Conservation (phyloP, 208 protist genomes). For the Wallacemonas collosoma region DNA sequence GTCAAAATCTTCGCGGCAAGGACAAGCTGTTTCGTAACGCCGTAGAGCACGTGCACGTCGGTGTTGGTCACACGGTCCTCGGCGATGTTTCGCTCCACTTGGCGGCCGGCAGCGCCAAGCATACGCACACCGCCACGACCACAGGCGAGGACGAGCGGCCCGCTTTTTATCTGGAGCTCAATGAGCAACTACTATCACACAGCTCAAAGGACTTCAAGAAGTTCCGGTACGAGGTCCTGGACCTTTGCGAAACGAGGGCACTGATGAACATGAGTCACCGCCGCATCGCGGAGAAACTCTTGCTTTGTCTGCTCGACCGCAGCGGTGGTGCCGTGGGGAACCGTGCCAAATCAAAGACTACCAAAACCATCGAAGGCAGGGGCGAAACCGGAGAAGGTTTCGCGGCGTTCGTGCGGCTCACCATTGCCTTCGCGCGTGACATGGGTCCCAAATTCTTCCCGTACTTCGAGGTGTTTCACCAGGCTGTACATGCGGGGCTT, state of each 20-base stretch:
- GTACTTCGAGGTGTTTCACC: conserved; percentile 88
- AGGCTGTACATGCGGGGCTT: conserved; percentile 76
- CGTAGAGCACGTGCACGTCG: conserved; percentile 88
- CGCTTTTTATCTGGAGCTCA: conserved; percentile 84
- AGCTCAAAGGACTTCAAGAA: conserved; percentile 84
- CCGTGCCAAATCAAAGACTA: conserved; percentile 2
- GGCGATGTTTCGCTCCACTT: conserved; percentile 76
- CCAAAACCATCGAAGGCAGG: conserved; percentile 17
- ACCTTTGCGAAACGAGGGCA: conserved; percentile 63
- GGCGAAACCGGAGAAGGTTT: conserved; percentile 61
- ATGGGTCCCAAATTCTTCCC: conserved; percentile 65
- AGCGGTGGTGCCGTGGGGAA: conserved; percentile 26
- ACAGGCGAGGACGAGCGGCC: conserved; percentile 19
- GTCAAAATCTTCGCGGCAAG: conserved; percentile 59
- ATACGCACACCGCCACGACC: neutral
- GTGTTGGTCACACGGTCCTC: conserved; percentile 81
- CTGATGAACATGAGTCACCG: conserved; percentile 78
- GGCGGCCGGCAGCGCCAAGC: conserved; percentile 27
- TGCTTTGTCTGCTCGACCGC: conserved; percentile 59
- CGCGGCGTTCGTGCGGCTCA: conserved; percentile 80
- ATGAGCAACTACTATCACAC: conserved; percentile 80
- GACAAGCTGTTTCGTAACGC: conserved; percentile 88
- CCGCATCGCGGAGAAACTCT: conserved; percentile 75
- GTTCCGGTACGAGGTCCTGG: conserved; percentile 80
- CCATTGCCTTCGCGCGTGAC: conserved; percentile 86